Evolutionary conservation across 306 rosid species (phyloP), one percentile per base, ranked within the genome.

Genomic region (Sechiopsis laciniata): DNA sequence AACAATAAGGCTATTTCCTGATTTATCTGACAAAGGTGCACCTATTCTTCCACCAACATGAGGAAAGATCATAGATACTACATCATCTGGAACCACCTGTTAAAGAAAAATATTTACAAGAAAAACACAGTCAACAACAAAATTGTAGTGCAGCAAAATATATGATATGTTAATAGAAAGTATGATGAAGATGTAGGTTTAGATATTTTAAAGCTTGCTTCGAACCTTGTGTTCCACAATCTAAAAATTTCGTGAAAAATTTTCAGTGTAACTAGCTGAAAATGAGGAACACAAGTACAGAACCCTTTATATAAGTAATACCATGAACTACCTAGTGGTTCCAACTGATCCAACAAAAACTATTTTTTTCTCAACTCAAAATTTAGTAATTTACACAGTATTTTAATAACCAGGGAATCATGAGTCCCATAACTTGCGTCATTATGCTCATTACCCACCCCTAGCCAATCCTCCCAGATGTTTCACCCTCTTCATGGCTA

Each of bases 61-160:
- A 79, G 75, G 83, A 83, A 81, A 53, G 75, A 66, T 77, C 37
- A 21, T 75, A 71, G 84, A 82, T 67, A 73, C 78, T 26, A 73
- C 64, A 69, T 76, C 83, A 78, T 75, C 81, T 46, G 72, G 79
- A 69, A 78, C 80, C 40, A 82, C 90, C 99, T 94, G 84, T 59
- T 80, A 78, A 83, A 65, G 72, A 20, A 76, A 76, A 82, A 63
- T 42, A 62, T 48, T 46, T 9, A 59, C 15, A 53, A 48, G 75
- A 71, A 64, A 66, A 74, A 24, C 71, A 53, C 3, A 71, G 45
- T 20, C 65, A 80, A 45, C 21, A 53, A 57, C 60, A 55, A 54
- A 65, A 24, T 54, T 50, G 71, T n/a, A 82, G 72, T 20, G 55
- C 51, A 64, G 72, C 78, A 65, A 21, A 69, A 69, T 50, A 48